Conservation (phyloP, 805 yeast species). For the Saturnispora saitoi region DNA sequence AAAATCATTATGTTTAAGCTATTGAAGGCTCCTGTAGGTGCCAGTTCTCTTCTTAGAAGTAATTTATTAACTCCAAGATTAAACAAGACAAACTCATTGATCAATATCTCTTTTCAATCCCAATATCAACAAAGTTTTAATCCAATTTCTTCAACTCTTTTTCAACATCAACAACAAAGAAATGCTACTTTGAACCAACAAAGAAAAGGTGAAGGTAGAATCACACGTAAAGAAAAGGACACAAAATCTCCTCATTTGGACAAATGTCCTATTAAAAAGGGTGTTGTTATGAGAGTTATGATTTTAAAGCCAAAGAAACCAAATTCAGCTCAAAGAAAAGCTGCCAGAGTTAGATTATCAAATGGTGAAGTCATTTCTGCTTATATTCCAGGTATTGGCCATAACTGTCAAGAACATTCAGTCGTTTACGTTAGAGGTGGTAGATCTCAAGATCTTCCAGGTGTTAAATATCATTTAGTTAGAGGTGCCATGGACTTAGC, state of each 20-base stretch:
- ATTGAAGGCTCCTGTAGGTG: not conserved
- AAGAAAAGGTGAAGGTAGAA: slow-evolving; percentile 51
- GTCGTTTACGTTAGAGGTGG: slow-evolving; percentile 98
- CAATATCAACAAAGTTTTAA: not conserved
- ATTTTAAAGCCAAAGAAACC: slow-evolving; percentile 97
- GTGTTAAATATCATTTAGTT: slow-evolving; percentile 89
- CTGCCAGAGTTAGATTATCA: slow-evolving; percentile 86
- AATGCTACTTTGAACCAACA: slow-evolving; percentile 73
- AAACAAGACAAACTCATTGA: not conserved
- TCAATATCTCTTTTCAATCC: not conserved
- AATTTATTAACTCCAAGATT: not conserved
- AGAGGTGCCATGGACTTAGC: slow-evolving; percentile 91
- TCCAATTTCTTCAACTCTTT: slow-evolving; percentile 6
- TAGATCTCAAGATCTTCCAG: slow-evolving; percentile 95
- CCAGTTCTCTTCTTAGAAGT: not conserved
- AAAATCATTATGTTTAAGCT: not conserved
- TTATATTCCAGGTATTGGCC: slow-evolving; percentile 97
- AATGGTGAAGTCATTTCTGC: slow-evolving; percentile 87
- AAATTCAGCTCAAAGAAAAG: slow-evolving; percentile 95
- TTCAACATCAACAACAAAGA: slow-evolving; percentile 32
- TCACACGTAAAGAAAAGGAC: slow-evolving; percentile 30
- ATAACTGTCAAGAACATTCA: slow-evolving; percentile 95
- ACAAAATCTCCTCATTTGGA: slow-evolving; percentile 76
- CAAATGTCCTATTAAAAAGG: slow-evolving; percentile 79
- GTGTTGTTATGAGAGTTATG: slow-evolving; percentile 90